Evolutionary conservation across 176 grass and related monocot species (phyloP), one percentile per base, ranked within the genome.

Genomic region (Hyparrhenia diplandra): DNA sequence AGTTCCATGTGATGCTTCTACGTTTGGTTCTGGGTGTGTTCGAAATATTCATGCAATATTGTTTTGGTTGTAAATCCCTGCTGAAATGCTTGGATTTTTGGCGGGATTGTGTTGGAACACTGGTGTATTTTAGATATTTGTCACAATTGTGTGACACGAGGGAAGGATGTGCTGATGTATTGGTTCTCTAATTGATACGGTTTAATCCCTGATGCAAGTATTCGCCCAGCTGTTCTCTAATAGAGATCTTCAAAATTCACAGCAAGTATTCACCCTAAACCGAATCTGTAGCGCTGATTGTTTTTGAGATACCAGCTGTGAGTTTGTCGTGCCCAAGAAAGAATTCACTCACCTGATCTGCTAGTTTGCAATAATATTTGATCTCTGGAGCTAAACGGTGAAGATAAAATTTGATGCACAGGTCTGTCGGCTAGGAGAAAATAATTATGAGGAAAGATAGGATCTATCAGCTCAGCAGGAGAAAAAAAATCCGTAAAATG

Each of bases 61-160:
- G 35, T 79, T 74, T 83, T 83, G 18, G 86, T 63, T 88, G 75
- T 88, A 83, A 58, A 73, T 79, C 74, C 67, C 35, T 79, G 75
- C 25, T 6, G 34, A 57, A 76, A 77, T 25, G 41, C 41, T 43
- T 4, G 69, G 18, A n/a, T n/a, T 82, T 82, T 76, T 45, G 62
- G 64, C 10, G 2, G 64, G 70, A 46, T 79, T 72, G 49, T 76
- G 24, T 75, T 67, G 30, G 29, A 55, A 64, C 51, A 76, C 24
- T 43, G 46, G 1, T 42, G 17, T 57, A 24, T 54, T 59, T 39
- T 76, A 43, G 71, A n/a, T 41, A 59, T 67, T 75, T 69, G 64
- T 61, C 49, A 69, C 49, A 70, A 71, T 47, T 83, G 88, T n/a
- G n/a, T 90, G 84, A 84, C 81, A 52, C 10, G 59, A 75, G 83